A percentile compares a stretch with the other conserved stretches of the same genome.
Conservation (phyloP, 192 early-diverging fungal species). For the Podila minutissima region DNA sequence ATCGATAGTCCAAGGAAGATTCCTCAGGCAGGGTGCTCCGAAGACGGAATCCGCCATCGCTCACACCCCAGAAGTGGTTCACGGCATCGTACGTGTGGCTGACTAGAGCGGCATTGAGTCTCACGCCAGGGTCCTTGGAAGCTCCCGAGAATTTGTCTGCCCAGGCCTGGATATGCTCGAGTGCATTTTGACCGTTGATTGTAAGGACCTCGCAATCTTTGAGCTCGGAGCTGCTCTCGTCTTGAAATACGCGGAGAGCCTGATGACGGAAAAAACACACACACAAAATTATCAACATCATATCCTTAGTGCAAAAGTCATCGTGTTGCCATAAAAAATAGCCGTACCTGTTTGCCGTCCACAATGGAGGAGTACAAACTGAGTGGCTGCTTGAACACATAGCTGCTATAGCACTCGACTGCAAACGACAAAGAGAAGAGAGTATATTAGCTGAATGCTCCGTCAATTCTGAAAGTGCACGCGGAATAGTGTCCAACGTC, state of each 20-base stretch:
- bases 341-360: constrained; percentile 14
- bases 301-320: not conserved
- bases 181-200: constrained; percentile 24
- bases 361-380: constrained; percentile 19
- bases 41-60: not conserved
- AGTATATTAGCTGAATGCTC: not conserved
- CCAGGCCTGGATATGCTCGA: constrained; percentile 4
- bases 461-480: too few relatives aligned
- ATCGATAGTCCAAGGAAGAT: not conserved
- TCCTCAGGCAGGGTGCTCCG: not conserved
- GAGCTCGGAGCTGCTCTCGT: not conserved
- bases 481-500: too few relatives aligned
- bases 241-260: constrained; percentile 16
- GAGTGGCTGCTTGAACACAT: constrained; percentile 2
- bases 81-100: not conserved
- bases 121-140: constrained; percentile 34
- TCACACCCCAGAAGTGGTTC: not conserved
- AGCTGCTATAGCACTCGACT: constrained; percentile 10
- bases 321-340: not conserved
- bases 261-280: not conserved
- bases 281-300: not conserved
- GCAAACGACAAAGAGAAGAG: not conserved
- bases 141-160: constrained; percentile 5
- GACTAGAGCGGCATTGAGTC: constrained; percentile 25
- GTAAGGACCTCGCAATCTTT: constrained; percentile 18